These are phyloP conservation scores for Puccinia novopanici DNA, from an alignment of 1,284 basidiomycete species.

Conservation along the genomic window DNA sequence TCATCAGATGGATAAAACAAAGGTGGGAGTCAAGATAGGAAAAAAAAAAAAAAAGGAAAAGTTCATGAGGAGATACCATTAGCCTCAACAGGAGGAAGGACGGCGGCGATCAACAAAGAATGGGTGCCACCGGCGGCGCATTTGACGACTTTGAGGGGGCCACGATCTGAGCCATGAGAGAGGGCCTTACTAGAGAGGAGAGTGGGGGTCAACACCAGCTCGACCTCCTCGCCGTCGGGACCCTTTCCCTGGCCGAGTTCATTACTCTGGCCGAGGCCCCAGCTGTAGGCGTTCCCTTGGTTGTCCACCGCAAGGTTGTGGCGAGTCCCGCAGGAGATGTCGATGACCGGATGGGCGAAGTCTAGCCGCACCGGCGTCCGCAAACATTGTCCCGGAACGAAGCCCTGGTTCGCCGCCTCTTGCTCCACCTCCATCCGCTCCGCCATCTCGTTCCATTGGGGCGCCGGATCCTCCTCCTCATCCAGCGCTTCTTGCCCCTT, in stretches of 20 bases:
- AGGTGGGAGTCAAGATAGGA: neutral
- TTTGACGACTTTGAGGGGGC: conserved; percentile 28
- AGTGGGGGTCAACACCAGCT: conserved; percentile 24
- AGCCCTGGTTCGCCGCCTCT: conserved; percentile 57
- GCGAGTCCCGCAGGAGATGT: conserved; percentile 74
- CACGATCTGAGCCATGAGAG: neutral
- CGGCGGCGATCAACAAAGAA: conserved; percentile 30
- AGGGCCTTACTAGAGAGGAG: conserved; percentile 33
- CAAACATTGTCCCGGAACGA: conserved; percentile 52
- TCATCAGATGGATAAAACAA: neutral
- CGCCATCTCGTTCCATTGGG: conserved; percentile 68
- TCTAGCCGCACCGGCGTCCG: conserved; percentile 61
- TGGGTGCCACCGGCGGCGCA: conserved; percentile 46
- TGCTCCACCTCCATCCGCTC: conserved; percentile 52
- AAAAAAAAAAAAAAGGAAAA: neutral
- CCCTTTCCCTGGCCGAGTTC: conserved; percentile 46
- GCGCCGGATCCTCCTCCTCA: conserved; percentile 60
- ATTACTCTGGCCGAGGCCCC: conserved; percentile 64
- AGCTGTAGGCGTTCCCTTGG: conserved; percentile 77
- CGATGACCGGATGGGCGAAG: conserved; percentile 70
- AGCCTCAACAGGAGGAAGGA: neutral
- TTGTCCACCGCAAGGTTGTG: conserved; percentile 79
- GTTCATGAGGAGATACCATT: conserved; percentile 25
- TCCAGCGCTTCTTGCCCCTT: conserved; percentile 52
- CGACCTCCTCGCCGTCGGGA: conserved; percentile 40